Evolutionary conservation across 306 rosid genomes (phyloP).

Genomic region (Cucurbita ficifolia): DNA sequence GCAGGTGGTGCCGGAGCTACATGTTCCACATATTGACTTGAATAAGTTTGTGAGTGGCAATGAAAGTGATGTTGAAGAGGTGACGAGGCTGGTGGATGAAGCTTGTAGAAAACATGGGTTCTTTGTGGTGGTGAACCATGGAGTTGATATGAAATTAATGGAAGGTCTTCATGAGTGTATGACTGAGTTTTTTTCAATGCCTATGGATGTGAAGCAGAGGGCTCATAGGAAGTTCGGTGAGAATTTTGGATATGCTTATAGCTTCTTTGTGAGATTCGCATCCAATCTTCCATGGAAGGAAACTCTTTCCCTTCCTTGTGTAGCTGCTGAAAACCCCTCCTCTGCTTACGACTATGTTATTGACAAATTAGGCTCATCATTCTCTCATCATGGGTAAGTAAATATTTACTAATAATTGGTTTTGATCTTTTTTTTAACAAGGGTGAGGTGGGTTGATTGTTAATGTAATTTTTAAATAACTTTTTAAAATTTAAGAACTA

Average conservation of each 20-base stretch:
- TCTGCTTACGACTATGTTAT: not conserved
- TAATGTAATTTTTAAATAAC: no score
- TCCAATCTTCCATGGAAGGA: conserved; percentile 8
- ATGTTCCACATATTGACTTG: not conserved
- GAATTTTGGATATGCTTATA: not conserved
- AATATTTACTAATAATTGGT: no score
- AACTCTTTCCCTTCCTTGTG: not conserved
- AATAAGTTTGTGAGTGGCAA: not conserved
- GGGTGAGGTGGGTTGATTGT: no score
- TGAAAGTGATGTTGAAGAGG: not conserved
- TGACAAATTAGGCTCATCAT: not conserved
- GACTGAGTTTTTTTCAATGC: not conserved
- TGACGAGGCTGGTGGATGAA: not conserved
- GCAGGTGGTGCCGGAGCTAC: not conserved
- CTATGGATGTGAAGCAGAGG: not conserved
- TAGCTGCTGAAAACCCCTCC: not conserved
- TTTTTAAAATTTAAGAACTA: no score
- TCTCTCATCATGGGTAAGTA: not conserved
- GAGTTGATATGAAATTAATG: not conserved
- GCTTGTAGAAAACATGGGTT: conserved; percentile 1
- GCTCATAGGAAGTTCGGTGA: not conserved
- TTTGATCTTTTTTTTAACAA: no score
- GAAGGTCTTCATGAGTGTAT: not conserved
- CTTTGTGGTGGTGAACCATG: conserved; percentile 2
- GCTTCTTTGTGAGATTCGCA: conserved; percentile 2